Conservation (phyloP, 371 early-diverging fungal genomes). For the Synchytrium microbalum region DNA sequence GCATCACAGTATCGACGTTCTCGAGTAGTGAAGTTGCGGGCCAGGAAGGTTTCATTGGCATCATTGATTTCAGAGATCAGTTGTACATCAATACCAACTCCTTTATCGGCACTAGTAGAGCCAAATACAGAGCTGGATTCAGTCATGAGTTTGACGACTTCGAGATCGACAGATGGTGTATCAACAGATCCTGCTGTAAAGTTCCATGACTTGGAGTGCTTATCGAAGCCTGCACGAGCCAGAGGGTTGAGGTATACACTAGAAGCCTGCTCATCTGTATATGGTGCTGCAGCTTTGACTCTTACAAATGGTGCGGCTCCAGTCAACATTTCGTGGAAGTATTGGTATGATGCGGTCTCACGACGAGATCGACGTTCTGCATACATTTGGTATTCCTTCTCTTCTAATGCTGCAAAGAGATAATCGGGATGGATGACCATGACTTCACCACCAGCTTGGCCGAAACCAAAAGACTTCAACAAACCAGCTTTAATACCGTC, state of each 20-base stretch:
- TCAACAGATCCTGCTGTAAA: slow-evolving; percentile 39
- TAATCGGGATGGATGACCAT: slow-evolving; percentile 89
- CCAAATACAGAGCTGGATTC: slow-evolving; percentile 48
- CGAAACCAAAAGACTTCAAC: slow-evolving; percentile 94
- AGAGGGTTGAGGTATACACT: slow-evolving; percentile 86
- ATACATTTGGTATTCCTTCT: slow-evolving; percentile 66
- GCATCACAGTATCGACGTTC: slow-evolving; percentile 76
- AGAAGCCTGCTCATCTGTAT: slow-evolving; percentile 76
- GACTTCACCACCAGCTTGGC: slow-evolving; percentile 92
- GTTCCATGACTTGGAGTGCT: slow-evolving; percentile 61
- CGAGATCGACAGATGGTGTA: slow-evolving; percentile 39
- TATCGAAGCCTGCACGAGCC: slow-evolving; percentile 78
- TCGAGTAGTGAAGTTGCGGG: slow-evolving; percentile 79
- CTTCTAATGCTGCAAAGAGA: slow-evolving; percentile 70
- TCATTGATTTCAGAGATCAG: slow-evolving; percentile 71
- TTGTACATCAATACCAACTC: slow-evolving; percentile 89
- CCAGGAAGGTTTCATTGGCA: slow-evolving; percentile 75
- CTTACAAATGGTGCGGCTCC: slow-evolving; percentile 75
- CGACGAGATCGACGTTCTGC: slow-evolving; percentile 61
- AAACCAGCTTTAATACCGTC: slow-evolving; percentile 90
- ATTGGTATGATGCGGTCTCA: slow-evolving; percentile 79
- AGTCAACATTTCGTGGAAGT: slow-evolving; percentile 87
- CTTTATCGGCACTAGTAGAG: slow-evolving; percentile 18
- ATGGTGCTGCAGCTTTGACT: slow-evolving; percentile 84
- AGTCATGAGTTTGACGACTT: slow-evolving; percentile 53